phyloP scores from a whole-genome alignment of 2,329 filamentous ascomycete species.

The Alternaria novae-zelandiae region DNA sequence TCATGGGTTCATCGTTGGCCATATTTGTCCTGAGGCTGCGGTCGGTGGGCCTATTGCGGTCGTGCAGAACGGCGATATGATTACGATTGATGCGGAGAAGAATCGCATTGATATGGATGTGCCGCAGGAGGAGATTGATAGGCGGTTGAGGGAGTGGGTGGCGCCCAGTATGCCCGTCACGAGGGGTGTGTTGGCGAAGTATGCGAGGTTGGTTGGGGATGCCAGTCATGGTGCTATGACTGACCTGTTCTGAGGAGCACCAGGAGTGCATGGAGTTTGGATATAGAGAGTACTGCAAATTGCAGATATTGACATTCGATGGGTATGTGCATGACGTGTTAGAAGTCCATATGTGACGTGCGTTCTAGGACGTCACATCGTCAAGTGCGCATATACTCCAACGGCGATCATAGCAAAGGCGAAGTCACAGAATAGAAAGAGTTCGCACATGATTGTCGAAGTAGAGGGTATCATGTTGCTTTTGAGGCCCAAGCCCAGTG shows the following conservation, averaged over 20 bases:
- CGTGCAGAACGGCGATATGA: conserved; percentile 77
- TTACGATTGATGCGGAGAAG: conserved; percentile 84
- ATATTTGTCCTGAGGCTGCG: conserved; percentile 89
- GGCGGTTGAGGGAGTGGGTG: conserved; percentile 71
- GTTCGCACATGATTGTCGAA: too few species aligned
- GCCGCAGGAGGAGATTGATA: conserved; percentile 71
- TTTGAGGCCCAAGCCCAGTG: conserved; percentile 42
- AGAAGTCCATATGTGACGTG: neutral
- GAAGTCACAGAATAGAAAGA: too few species aligned
- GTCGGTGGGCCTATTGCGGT: conserved; percentile 87
- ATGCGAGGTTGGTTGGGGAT: conserved; percentile 85
- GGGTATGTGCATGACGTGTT: neutral
- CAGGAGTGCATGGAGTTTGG: too few species aligned
- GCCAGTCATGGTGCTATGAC: conserved; percentile 91
- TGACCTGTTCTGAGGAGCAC: conserved; percentile 65
- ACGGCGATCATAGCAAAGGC: neutral
- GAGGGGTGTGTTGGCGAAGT: conserved; percentile 87
- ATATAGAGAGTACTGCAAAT: neutral
- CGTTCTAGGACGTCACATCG: neutral
- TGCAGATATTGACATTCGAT: neutral
- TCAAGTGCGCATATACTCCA: neutral
- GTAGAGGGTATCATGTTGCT: conserved; percentile 34
- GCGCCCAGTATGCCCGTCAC: conserved; percentile 75
- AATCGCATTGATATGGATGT: conserved; percentile 77
- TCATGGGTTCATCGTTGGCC: conserved; percentile 93